Evolutionary conservation across 352 stramenopile species (phyloP).

Genomic region (Globisporangium uncinulatum): DNA sequence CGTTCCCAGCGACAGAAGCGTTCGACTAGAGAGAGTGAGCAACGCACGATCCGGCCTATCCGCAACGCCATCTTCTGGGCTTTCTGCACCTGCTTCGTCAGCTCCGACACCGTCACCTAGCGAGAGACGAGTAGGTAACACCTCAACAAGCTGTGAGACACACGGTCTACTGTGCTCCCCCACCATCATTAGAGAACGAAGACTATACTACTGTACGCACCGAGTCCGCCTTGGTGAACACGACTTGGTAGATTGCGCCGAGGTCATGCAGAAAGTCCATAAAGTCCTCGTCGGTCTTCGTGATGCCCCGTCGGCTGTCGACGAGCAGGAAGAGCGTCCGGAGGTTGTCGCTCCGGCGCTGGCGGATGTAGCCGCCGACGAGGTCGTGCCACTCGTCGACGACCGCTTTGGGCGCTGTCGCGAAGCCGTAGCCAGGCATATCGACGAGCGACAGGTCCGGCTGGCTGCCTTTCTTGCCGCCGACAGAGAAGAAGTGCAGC

Average conservation of each 20-base stretch:
- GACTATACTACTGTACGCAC: constrained; percentile 6
- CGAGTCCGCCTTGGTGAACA: constrained; percentile 89
- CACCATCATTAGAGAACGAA: neutral
- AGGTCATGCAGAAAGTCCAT: constrained; percentile 84
- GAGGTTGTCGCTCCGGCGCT: constrained; percentile 65
- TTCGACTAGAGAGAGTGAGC: too few species aligned
- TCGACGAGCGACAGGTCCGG: constrained; percentile 72
- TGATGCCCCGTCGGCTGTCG: constrained; percentile 73
- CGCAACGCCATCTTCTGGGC: constrained; percentile 37
- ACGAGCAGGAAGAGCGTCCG: constrained; percentile 72
- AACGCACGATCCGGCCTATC: constrained; percentile 46
- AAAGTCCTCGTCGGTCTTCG: constrained; percentile 78
- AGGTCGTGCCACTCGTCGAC: constrained; percentile 76
- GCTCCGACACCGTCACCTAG: constrained; percentile 28
- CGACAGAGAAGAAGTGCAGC: constrained; percentile 78
- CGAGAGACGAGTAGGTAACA: neutral
- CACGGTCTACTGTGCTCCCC: neutral
- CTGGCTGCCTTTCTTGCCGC: constrained; percentile 61
- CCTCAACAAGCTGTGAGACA: neutral
- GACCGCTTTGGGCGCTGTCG: constrained; percentile 61
- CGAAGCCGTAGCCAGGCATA: constrained; percentile 87
- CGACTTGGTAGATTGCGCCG: constrained; percentile 82
- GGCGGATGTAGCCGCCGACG: constrained; percentile 71
- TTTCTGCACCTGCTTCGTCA: constrained; percentile 47
- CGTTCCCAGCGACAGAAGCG: neutral